Percentiles rank a stretch among this genome's conserved stretches.
Conservation (phyloP, 768 basidiomycete species). For the Kwoniella heveanensis region DNA sequence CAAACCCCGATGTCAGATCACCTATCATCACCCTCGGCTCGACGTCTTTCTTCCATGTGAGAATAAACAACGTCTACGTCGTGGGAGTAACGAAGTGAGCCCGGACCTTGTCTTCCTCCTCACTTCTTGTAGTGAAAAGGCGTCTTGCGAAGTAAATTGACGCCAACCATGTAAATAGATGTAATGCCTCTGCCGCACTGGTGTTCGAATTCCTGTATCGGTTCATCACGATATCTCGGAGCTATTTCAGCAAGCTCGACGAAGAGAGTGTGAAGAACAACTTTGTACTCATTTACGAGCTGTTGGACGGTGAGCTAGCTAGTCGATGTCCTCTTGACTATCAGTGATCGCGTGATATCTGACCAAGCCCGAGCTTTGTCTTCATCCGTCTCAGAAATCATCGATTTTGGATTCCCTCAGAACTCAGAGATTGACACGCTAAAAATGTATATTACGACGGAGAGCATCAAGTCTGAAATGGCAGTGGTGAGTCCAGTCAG, state of each 20-base stretch:
- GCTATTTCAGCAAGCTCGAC: slow-evolving; percentile 97
- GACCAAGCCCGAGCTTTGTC: too few species aligned
- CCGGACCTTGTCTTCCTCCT: too few species aligned
- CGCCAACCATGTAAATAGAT: slow-evolving; percentile 60
- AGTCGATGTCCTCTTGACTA: too few species aligned
- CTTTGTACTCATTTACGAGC: slow-evolving; percentile 96
- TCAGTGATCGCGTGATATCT: too few species aligned
- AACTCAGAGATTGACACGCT: slow-evolving; percentile 98
- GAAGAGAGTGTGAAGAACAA: slow-evolving; percentile 99
- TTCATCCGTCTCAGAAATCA: slow-evolving; percentile 69
- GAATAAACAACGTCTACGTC: slow-evolving; percentile 91
- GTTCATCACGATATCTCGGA: slow-evolving; percentile 88
- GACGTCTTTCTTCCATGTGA: slow-evolving; percentile 97
- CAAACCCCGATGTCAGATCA: slow-evolving; percentile 92
- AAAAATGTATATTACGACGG: slow-evolving; percentile 97
- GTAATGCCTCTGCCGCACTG: slow-evolving; percentile 94
- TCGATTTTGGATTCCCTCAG: slow-evolving; percentile 98
- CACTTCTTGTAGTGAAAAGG: too few species aligned
- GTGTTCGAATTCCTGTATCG: slow-evolving; percentile 98
- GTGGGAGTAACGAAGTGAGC: slow-evolving; percentile 91
- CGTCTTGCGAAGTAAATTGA: not conserved
- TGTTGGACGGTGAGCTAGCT: slow-evolving; percentile 78
- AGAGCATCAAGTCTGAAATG: slow-evolving; percentile 84
- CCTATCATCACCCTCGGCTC: slow-evolving; percentile 97
- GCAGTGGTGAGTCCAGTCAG: slow-evolving; percentile 72